Evolutionary conservation across 306 rosid genomes (phyloP).

Genomic region (Prunus persica): Prunus_persica_NCBIv2 NC_034009.1:3200501-3201000

Average conservation of each 20-base stretch:
- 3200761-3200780: too few species aligned
- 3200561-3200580: too few species aligned
- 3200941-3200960: not conserved
- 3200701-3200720: too few species aligned
- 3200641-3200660: not conserved
- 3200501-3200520: slow-evolving; percentile 6
- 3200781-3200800: too few species aligned
- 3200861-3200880: not conserved
- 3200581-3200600: too few species aligned
- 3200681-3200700: too few species aligned
- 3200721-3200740: too few species aligned
- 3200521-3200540: not conserved
- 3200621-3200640: not conserved
- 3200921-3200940: not conserved
- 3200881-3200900: not conserved
- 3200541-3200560: too few species aligned
- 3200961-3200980: not conserved
- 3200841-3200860: not conserved
- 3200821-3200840: not conserved
- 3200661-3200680: not conserved
- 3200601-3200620: too few species aligned
- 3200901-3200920: not conserved
- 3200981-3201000: too few species aligned
- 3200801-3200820: too few species aligned
- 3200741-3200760: not conserved